These are phyloP conservation scores for Teunomyces barrocoloradensis DNA, from an alignment of 805 yeast species.

Conservation along the genomic window DNA sequence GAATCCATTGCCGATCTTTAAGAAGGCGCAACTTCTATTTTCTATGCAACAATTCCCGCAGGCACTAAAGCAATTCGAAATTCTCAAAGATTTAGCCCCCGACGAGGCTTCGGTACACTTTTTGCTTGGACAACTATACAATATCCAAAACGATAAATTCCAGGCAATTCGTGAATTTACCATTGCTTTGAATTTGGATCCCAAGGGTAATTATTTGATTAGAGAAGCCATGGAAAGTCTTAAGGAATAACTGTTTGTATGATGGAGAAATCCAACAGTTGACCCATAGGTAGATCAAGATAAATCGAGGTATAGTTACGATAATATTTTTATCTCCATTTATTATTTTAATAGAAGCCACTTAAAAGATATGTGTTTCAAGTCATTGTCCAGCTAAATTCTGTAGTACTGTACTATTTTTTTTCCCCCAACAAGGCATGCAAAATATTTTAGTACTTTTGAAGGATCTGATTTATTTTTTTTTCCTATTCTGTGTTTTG, in stretches of 20 bases:
- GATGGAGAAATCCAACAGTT: slow-evolving; percentile 1
- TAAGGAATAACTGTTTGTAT: slow-evolving; percentile 18
- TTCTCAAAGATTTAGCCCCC: slow-evolving; percentile 74
- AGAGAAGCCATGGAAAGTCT: slow-evolving; percentile 73
- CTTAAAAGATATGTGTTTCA: not conserved
- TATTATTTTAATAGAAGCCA: not conserved
- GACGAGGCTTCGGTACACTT: slow-evolving; percentile 94
- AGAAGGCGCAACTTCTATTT: slow-evolving; percentile 79
- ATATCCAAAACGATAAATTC: slow-evolving; percentile 65
- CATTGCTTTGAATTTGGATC: slow-evolving; percentile 85
- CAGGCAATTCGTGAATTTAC: slow-evolving; percentile 86
- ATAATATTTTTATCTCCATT: not conserved
- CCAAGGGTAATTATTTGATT: slow-evolving; percentile 84
- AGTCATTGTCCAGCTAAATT: too few relatives aligned
- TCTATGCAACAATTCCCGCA: slow-evolving; percentile 66
- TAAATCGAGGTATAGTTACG: not conserved
- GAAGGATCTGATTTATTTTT: not conserved
- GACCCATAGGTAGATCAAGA: not conserved
- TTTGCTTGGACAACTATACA: slow-evolving; percentile 82
- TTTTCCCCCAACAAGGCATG: too few relatives aligned
- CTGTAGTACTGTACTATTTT: too few relatives aligned
- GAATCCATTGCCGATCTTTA: slow-evolving; percentile 82
- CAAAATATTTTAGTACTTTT: not conserved
- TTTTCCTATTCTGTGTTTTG: not conserved
- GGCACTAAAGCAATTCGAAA: slow-evolving; percentile 74